Base-by-base conservation (phyloP, 1,284 basidiomycete genomes). In the Peniophora sp. region DNA sequence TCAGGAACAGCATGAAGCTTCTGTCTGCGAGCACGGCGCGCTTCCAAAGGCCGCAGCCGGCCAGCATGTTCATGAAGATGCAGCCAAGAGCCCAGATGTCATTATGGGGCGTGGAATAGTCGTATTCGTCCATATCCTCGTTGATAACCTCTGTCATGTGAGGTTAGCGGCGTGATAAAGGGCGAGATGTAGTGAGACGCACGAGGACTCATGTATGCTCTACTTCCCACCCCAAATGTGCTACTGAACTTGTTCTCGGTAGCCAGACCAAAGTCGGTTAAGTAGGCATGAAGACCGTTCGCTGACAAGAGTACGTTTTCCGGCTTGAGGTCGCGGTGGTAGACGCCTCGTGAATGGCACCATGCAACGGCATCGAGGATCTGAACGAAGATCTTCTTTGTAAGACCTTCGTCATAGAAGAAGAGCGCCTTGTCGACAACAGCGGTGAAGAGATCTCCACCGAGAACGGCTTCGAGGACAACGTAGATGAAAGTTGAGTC, bases 41-140 rank as follows among this genome's bases (percentile, higher is more conserved):
- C 55, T 81, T 78, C 95, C 95, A 97, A 3, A 92, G 94, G 64
- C 89, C 91, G 42, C 88, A 81, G 17, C 89, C 88, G 52, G 87
- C 88, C 46, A 92, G 83, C 68, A 97, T 78, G 69, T 95, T 97
- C 51, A 45, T 3, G 8, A 45, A 20, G 23, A 45, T 23, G 43
- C 15, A 15, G 8, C 43, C 43, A 6, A 95, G 72, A 3, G 92
- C 85, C 92, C 92, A 95, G 53, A 94, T 77, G 61, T 95, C 92
- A 62, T 84, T 87, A 51, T 79, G 75, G 23, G 73, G 73, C 11
- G 88, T 85, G 37, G 78, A 85, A 68, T 90, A 92, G 12, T 23
- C n/a, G n/a, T 41, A 5, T 5, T n/a, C 6, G 18, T 41, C 15
- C n/a, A 20, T 5, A 20, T 41, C 18, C 37, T n/a, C n/a, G 12